Base-by-base conservation (phyloP, 2,329 filamentous ascomycete genomes). In the Eutypella sp. region DNA sequence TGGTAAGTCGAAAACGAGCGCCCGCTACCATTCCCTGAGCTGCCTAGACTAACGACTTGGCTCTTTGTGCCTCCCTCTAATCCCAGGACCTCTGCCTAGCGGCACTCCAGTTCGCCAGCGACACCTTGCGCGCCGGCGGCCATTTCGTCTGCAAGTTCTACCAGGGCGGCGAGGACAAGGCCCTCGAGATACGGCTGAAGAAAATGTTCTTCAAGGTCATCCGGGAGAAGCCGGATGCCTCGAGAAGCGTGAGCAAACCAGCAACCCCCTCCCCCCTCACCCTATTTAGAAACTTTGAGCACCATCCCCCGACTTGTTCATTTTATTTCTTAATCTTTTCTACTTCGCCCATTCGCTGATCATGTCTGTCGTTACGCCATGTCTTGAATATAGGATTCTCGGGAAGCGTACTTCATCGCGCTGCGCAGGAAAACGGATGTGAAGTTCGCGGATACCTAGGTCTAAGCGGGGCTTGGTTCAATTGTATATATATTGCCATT, bases 141-240 rank as follows among this genome's bases (percentile, higher is more conserved):
- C 86, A 95, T 64, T 96, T 99, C 57, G 79, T 99, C 38, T 96
- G 92, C 78, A 99, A 99, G 67, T 99, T 95, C 67, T 99, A 97
- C 66, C 89, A 95, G 65, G 93, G 93, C 3, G 66, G 76, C 5
- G 91, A 96, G 65, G 92, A 97, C 60, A 91, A 87, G 67, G 73
- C 71, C 2, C 68, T 99, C 10, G 89, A 96, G 69, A 74, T 69
- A 50, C 80, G 81, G 56, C 72, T 99, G 34, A 88, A 80, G 63
- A 80, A 76, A 41, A 70, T 96, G 57, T 99, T 99, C 62, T 69
- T 73, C 16, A 87, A 81, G 55, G 93, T 99, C 2, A 75, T 86
- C 58, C 78, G 91, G 48, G 87, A 95, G 65, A 99, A 99, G 67
- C 93, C 95, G 1, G 87, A 95, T 46, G 87, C 90, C 6, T 97